Conservation (phyloP, 345 rosid species). For the Cardamine resedifolia region DNA sequence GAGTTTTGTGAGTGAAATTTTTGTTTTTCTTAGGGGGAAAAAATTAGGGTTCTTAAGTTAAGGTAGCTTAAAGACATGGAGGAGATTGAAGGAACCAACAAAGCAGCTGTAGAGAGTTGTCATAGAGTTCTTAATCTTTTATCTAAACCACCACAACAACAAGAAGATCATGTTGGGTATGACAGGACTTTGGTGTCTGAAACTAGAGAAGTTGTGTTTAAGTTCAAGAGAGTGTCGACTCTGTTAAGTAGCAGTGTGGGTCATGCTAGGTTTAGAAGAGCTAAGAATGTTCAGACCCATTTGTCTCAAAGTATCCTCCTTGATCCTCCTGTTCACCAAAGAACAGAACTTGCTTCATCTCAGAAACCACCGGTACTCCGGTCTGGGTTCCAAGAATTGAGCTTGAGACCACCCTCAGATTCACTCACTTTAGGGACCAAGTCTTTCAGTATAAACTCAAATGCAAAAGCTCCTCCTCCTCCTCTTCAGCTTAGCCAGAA, state of each 20-base stretch:
- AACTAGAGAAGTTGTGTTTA: conserved; percentile 81
- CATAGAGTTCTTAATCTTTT: conserved; percentile 70
- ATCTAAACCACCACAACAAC: conserved; percentile 54
- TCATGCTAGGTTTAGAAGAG: conserved; percentile 91
- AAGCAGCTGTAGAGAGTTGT: conserved; percentile 82
- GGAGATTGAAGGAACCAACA: conserved; percentile 83
- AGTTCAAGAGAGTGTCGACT: conserved; percentile 81
- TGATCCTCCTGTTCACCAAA: conserved; percentile 40
- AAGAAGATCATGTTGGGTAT: conserved; percentile 56
- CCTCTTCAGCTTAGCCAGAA: conserved; percentile 50
- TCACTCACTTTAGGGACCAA: conserved; percentile 53
- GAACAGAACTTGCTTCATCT: conserved; percentile 37
- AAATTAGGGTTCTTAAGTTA: conserved; percentile 39
- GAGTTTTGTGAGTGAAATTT: conserved; percentile 8
- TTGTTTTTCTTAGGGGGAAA: not conserved
- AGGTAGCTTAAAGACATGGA: conserved; percentile 55
- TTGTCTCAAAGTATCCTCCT: conserved; percentile 56
- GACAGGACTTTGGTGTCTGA: conserved; percentile 60
- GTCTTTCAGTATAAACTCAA: conserved; percentile 55
- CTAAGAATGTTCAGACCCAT: conserved; percentile 54
- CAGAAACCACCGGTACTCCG: conserved; percentile 46
- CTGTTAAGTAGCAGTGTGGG: conserved; percentile 72
- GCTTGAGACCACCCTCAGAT: conserved; percentile 52
- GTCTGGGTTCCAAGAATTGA: conserved; percentile 51
- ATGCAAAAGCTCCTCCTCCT: conserved; percentile 54